Conservation (phyloP, 768 basidiomycete genomes). For the Panaeolus cyanescens region DNA sequence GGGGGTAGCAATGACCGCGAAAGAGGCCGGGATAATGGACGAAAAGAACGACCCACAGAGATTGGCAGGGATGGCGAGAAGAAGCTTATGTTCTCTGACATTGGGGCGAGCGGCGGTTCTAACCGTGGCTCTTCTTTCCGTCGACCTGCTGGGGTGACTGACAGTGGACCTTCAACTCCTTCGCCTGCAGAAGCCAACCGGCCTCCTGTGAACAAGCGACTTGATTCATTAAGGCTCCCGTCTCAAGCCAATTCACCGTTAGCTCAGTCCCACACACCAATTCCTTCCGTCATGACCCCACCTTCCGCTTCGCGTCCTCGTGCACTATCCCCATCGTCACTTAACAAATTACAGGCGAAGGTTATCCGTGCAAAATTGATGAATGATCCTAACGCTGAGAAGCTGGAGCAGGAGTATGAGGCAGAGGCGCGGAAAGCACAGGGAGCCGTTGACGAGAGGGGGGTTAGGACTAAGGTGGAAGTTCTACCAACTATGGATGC, state of each 20-base stretch:
- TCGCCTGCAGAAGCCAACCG: constrained; percentile 40
- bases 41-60: constrained; percentile 31
- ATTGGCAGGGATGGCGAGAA: constrained; percentile 44
- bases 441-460: constrained; percentile 37
- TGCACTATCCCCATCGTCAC: constrained; percentile 69
- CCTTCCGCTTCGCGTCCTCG: constrained; percentile 40
- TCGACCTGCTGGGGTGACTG: constrained; percentile 67
- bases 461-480: constrained; percentile 67
- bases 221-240: constrained; percentile 63
- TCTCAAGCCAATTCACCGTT: constrained; percentile 63
- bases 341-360: constrained; percentile 92
- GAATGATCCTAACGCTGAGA: constrained; percentile 73
- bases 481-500: constrained; percentile 89
- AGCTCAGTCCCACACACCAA: constrained; percentile 73
- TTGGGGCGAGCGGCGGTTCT: constrained; percentile 61
- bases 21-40: constrained; percentile 34
- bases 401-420: constrained; percentile 87
- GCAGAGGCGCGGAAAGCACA: constrained; percentile 54
- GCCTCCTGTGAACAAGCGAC: constrained; percentile 46
- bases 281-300: constrained; percentile 91
- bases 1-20: constrained; percentile 30
- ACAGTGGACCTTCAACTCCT: constrained; percentile 62
- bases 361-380: constrained; percentile 91
- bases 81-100: constrained; percentile 70
- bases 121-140: constrained; percentile 88